Evolutionary conservation across 2,329 filamentous ascomycete species (phyloP), one percentile per base, ranked within the genome.

Genomic region (Alternaria sp.): DNA sequence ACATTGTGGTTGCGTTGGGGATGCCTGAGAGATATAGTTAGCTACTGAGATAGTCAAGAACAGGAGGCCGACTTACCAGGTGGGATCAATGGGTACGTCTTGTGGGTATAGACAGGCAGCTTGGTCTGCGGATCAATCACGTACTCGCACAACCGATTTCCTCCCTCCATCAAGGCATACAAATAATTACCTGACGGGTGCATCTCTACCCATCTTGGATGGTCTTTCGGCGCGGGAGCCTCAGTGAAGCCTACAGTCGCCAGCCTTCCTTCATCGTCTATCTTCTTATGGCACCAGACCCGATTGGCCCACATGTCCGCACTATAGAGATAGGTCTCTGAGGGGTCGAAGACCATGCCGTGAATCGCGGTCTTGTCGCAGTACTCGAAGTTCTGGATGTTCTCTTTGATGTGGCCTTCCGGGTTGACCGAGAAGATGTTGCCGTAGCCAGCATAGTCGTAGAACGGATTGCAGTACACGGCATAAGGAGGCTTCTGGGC

Each of bases 381-480:
- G 79, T 93, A 92, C 28, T 87, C 85, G 80, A 90, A 93, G 80
- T 93, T 90, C 69, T 94, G 92, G 54, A 91, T 84, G 76, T 91
- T 90, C 53, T 85, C 77, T 25, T 85, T 82, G 21, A 93, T 84
- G n/a, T 81, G 82, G 25, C 91, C 91, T 2, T 78, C 72, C 9
- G 78, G 61, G 50, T 87, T 84, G 55, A 90, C 87, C 56, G 86
- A 84, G 81, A 93, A 93, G 77, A 96, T 87, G 75, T 94, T 93
- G 64, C 93, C 92, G 77, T 88, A 91, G 68, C 92, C 92, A 41
- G 93, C 93, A 77, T 94, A 87, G 65, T 92, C 88, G 84, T 97
- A 97, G 81, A 97, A 97, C 9, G 93, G 93, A 79, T 96, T 96
- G 79, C 92, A 92, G 82, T 97, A 97, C 66, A 97, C 92, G 71